Evolutionary conservation across 371 early-diverging fungal genomes (phyloP), one percentile per base, ranked within the genome.

Genomic region (Mortierella sp.): DNA sequence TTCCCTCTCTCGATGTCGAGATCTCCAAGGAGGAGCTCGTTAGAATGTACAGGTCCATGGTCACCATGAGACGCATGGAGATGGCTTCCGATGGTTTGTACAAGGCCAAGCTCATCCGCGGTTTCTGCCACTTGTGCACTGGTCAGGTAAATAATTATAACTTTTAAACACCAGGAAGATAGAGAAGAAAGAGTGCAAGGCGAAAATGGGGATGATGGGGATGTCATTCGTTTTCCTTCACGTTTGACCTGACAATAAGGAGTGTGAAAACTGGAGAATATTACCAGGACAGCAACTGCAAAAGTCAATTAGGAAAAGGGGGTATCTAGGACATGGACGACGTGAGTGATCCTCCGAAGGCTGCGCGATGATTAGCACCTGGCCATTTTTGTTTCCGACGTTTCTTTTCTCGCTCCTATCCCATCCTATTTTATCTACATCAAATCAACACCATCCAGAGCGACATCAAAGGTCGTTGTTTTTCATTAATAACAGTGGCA

Each of bases 101-200:
- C 96, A 98, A 99, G 93, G 94, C 95, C 80, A 98, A 98, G 91
- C 90, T 97, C 90, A 99, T 99, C 80, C 94, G 99, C 79, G 99
- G 99, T 78, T 99, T 99, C 95, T 99, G 99, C 91, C 99, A 99
- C 90, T 93, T 99, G 92, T 96, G 96, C 88, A 98, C 97, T 83
- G 99, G 99, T 76, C 99, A 99, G 94, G 95, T 94, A 92, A 89
- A 75, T 26, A 77, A 70, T 58, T 7, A 9, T 38, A 38, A 31
- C 21, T 11, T 9, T 6, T 34, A 31, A 63, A 19, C 34, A 31
- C 21, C 19, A 19, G 52, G 60, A 47, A 58, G 13, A 4, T 5
- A 58, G n/a, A 48, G 44, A 74, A 47, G 45, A 24, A 48, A 44
- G 11, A n/a, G 16, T 26, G 13, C 28, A 28, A 38, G 63, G 19